Percentiles rank a stretch among this genome's conserved stretches.
Conservation (phyloP, 345 rosid species). For the Syzygium grande region DNA sequence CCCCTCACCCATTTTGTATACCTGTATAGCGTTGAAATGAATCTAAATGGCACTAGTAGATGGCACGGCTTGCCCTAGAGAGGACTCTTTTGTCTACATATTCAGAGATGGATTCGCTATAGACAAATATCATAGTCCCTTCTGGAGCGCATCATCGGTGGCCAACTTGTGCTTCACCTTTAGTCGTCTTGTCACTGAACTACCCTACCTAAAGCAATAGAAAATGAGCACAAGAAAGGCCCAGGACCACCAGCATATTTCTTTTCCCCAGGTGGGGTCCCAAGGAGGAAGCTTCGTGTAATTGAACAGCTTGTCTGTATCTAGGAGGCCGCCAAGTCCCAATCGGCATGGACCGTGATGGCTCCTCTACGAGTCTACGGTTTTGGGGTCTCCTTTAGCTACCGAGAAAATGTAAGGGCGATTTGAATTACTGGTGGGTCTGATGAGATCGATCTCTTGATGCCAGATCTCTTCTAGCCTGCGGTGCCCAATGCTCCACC, state of each 20-base stretch:
- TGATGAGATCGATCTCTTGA: not conserved
- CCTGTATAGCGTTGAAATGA: not conserved
- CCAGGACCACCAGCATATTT: not conserved
- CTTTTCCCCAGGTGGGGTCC: not conserved
- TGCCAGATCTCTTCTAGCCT: not conserved
- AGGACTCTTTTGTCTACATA: not conserved
- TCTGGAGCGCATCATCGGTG: not conserved
- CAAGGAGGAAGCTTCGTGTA: not conserved
- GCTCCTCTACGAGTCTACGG: not conserved
- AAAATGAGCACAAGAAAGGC: not conserved
- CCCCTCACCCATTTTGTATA: constrained; percentile 1
- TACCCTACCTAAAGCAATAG: not conserved
- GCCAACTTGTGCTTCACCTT: not conserved
- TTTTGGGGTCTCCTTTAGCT: not conserved
- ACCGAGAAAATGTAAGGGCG: not conserved
- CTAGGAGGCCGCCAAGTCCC: not conserved
- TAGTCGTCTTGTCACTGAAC: not conserved
- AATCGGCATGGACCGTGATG: not conserved
- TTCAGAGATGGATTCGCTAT: not conserved
- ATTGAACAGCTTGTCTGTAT: not conserved
- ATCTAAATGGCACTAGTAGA: not conserved
- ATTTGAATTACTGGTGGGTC: not conserved
- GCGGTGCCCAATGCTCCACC: not conserved
- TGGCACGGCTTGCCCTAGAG: not conserved
- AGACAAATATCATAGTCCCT: not conserved